phyloP scores from a whole-genome alignment of 805 yeast genomes.

The Ogataea henricii region DNA sequence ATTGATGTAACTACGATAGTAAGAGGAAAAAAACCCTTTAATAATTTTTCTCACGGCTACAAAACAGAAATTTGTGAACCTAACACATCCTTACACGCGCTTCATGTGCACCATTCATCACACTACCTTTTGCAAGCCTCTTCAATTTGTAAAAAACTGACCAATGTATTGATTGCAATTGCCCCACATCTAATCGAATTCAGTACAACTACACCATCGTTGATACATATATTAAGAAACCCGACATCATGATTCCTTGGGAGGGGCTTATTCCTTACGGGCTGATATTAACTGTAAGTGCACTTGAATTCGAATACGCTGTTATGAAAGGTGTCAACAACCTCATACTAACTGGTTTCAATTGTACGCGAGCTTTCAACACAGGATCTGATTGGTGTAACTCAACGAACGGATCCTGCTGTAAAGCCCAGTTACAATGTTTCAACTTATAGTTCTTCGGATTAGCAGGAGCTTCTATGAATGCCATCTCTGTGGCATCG shows the following conservation, averaged over 20 bases:
- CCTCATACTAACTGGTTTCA: not conserved
- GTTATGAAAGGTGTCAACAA: not conserved
- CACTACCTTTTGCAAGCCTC: not conserved
- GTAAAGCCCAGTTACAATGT: not conserved
- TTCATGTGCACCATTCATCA: not conserved
- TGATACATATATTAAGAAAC: not conserved
- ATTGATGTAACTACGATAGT: not conserved
- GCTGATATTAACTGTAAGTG: slow-evolving; percentile 52
- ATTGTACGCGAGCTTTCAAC: not conserved
- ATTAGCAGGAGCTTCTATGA: slow-evolving; percentile 54
- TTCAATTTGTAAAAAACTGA: not conserved
- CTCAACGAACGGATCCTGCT: too few relatives aligned
- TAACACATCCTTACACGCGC: not conserved
- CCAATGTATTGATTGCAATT: slow-evolving; percentile 5
- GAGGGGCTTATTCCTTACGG: slow-evolving; percentile 67
- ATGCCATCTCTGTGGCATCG: slow-evolving; percentile 33
- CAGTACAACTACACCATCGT: not conserved
- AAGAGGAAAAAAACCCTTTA: too few relatives aligned
- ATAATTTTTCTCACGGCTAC: too few relatives aligned
- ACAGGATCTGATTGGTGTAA: too few relatives aligned
- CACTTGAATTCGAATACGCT: too few relatives aligned
- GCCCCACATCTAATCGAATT: not conserved
- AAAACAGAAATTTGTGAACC: not conserved
- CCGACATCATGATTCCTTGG: slow-evolving; percentile 58
- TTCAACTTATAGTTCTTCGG: slow-evolving; percentile 41